phyloP scores from a whole-genome alignment of 345 rosid species.

The Salix exigua region DNA sequence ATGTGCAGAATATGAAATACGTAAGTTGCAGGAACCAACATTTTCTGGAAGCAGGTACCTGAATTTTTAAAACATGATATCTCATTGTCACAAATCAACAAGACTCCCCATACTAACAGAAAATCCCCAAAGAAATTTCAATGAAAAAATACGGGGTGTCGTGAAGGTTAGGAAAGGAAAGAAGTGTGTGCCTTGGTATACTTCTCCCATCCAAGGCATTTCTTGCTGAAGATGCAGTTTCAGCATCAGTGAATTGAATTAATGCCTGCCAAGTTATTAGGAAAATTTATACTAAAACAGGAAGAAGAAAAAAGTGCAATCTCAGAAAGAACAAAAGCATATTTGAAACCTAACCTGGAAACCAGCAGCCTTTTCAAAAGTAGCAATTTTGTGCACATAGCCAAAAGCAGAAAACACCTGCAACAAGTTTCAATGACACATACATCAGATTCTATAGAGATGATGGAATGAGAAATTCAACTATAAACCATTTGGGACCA shows the following conservation, averaged over 20 bases:
- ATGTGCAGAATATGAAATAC: slow-evolving; percentile 95
- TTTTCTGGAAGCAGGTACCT: slow-evolving; percentile 90
- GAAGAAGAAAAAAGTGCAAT: neutral
- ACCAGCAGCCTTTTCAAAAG: slow-evolving; percentile 96
- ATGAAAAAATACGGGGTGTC: neutral
- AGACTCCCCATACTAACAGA: neutral
- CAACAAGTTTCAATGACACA: slow-evolving; percentile 26
- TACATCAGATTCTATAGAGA: slow-evolving; percentile 5
- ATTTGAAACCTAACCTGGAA: slow-evolving; percentile 64
- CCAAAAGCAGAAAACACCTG: slow-evolving; percentile 99
- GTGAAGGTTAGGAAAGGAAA: slow-evolving; percentile 7
- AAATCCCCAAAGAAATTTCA: neutral
- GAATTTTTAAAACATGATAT: slow-evolving; percentile 14
- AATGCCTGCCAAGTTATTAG: slow-evolving; percentile 56
- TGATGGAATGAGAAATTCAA: neutral
- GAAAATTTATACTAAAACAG: slow-evolving; percentile 13
- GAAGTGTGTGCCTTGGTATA: slow-evolving; percentile 60
- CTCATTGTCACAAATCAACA: neutral
- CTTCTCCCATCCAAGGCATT: slow-evolving; percentile 93
- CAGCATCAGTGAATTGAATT: slow-evolving; percentile 86
- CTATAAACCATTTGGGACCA: slow-evolving; percentile 18
- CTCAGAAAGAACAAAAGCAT: slow-evolving; percentile 8
- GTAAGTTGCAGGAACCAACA: slow-evolving; percentile 64
- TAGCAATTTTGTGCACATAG: slow-evolving; percentile 93
- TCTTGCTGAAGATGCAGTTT: slow-evolving; percentile 82